Base-by-base conservation (phyloP, 768 basidiomycete species). In the Amanita muscaria region DNA sequence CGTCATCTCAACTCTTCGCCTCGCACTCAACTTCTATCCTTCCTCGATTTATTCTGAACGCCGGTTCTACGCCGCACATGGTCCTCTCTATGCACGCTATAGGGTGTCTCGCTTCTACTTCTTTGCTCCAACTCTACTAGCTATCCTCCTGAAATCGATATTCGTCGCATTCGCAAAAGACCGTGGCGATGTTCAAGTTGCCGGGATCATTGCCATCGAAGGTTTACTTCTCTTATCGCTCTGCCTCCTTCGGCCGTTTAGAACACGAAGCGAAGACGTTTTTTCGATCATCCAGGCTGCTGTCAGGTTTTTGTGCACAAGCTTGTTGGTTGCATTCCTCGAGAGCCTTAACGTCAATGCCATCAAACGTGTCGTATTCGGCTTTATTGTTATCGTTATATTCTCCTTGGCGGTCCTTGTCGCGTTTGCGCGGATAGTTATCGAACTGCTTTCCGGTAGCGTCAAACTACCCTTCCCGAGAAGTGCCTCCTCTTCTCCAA, bases 361-460 rank as follows among this genome's bases (percentile, higher is more conserved):
- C 31, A 94, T 94, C 53, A 80, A 86, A 1, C 77, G 90, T 15
- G 83, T 87, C 2, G 81, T 76, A 25, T 80, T 96, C 45, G 90
- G 89, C 16, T 72, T 86, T 46, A 73, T 89, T 49, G 70, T 78
- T 30, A 77, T 80, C 10, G 76, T 84, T 24, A 68, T 90, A 29
- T 83, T 79, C 58, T 82, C 83, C 11, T 63, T 88, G 30, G 74
- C 86, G 0, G 71, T 86, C 23, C 48, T 92, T 36, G 62, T 88
- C 44, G 69, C 87, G 36, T 46, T 46, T 29, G 35, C 29, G 55
- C 74, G 86, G 57, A 51, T 82, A 55, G 88, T 88, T 55, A 64
- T 80, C 34, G 51, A 78, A 34, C 63, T 78, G 61, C 76, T 83
- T 52, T 55, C 67, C 42, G 63, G 66, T 23, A 46, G 72, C 35